Conservation (phyloP, 169 alveolate species). For the Plasmodium inui region DNA sequence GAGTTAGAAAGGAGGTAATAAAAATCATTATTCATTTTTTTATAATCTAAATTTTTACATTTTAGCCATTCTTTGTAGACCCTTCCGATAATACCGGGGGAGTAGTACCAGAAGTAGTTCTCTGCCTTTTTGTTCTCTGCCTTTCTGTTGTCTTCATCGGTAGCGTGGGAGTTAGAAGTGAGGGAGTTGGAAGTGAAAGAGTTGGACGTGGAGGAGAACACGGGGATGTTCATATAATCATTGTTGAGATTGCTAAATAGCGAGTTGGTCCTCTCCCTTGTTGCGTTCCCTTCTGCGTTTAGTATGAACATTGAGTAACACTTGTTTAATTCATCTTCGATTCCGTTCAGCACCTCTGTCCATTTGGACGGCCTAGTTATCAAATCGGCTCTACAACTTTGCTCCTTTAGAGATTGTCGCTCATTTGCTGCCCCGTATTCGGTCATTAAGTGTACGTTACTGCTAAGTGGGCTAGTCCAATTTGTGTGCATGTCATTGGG, state of each 20-base stretch:
- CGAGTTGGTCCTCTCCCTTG: slow-evolving; percentile 1
- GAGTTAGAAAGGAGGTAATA: slow-evolving; percentile 53
- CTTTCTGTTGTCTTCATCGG: not conserved
- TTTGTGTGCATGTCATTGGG: slow-evolving; percentile 3
- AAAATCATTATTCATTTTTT: slow-evolving; percentile 71
- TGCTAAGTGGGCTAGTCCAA: not conserved
- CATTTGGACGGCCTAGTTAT: not conserved
- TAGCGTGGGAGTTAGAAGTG: not conserved
- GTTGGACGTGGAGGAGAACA: slow-evolving; percentile 15
- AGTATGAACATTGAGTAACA: slow-evolving; percentile 1
- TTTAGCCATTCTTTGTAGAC: slow-evolving; percentile 71
- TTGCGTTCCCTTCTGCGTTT: slow-evolving; percentile 8
- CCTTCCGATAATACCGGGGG: slow-evolving; percentile 71
- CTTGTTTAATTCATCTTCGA: not conserved
- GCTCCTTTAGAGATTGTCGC: not conserved
- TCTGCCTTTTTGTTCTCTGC: slow-evolving; percentile 13
- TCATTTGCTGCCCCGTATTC: not conserved
- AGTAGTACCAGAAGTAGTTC: slow-evolving; percentile 67
- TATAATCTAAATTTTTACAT: slow-evolving; percentile 67
- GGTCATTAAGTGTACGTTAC: not conserved
- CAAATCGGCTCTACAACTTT: not conserved
- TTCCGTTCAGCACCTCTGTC: not conserved
- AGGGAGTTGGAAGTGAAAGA: not conserved
- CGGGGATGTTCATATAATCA: slow-evolving; percentile 47
- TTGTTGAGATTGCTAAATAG: slow-evolving; percentile 21